Percentiles rank a stretch among this genome's conserved stretches.
phyloP scores from a whole-genome alignment of 2,329 filamentous ascomycete species.

The Epicoccum sorghinum region DNA sequence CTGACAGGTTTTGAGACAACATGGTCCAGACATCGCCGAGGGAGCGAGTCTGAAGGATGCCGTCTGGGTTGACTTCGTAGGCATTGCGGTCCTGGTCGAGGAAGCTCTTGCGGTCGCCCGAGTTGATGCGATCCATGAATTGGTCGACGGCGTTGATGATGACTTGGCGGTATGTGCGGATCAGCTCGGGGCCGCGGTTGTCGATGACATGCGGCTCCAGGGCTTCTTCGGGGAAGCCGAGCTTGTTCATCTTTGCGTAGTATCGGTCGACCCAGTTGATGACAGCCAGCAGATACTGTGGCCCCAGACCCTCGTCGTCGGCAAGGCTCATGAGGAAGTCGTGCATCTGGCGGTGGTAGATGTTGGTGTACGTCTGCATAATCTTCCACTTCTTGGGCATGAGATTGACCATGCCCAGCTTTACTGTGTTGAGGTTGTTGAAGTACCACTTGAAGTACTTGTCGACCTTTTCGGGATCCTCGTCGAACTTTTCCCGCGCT shows the following conservation, averaged over 20 bases:
- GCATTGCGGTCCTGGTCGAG: slow-evolving; percentile 77
- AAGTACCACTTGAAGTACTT: slow-evolving; percentile 96
- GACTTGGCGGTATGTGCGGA: slow-evolving; percentile 90
- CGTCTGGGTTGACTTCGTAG: slow-evolving; percentile 77
- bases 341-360: slow-evolving; percentile 95
- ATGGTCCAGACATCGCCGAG: slow-evolving; percentile 96
- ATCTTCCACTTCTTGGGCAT: slow-evolving; percentile 99
- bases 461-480: slow-evolving; percentile 80
- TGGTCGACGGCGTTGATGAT: slow-evolving; percentile 96
- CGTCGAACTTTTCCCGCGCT: slow-evolving; percentile 75
- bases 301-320: slow-evolving; percentile 82
- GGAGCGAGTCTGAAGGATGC: slow-evolving; percentile 90
- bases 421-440: slow-evolving; percentile 94
- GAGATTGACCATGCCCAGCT: slow-evolving; percentile 86
- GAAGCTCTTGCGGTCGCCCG: slow-evolving; percentile 81
- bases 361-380: slow-evolving; percentile 83
- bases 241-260: slow-evolving; percentile 91
- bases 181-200: slow-evolving; percentile 85
- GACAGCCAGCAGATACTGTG: slow-evolving; percentile 86
- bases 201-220: slow-evolving; percentile 87
- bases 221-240: slow-evolving; percentile 79
- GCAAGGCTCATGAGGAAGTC: slow-evolving; percentile 85
- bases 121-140: slow-evolving; percentile 94
- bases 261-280: slow-evolving; percentile 96
- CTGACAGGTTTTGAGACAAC: slow-evolving; percentile 89